Base-by-base conservation (phyloP, 768 basidiomycete species). In the Ramaria sp. region DNA sequence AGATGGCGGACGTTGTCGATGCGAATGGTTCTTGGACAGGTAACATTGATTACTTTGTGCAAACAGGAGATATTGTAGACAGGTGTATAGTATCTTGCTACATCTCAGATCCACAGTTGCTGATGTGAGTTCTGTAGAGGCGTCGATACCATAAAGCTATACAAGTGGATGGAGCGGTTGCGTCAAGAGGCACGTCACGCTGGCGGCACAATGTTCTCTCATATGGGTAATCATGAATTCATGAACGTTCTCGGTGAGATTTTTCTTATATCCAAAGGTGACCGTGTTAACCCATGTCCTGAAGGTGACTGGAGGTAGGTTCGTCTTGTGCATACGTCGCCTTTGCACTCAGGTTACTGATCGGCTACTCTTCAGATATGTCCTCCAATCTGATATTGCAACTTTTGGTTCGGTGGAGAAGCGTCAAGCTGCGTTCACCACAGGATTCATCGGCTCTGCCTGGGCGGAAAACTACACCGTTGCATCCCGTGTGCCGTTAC, bases 1-100 rank as follows among this genome's bases (percentile, higher is more conserved):
- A 83, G 34, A 91, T 92, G 73, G 79, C 89, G 1, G 74, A 75
- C 1, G 83, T 97, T 4, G 79, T 85, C 2, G 82, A 92, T 61
- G 75, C 78, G 10, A 62, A 76, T 5, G 82, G 82, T 1, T 72
- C 82, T 53, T 98, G 95, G 95, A 78, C 81, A 3, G 91, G 88
- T 4, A 72, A 85, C 27, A 78, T 85, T 1, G 87, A 92, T 63
- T 81, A 85, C 44, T 83, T 97, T 55, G 92, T 96, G 16, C 95
- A 98, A 71, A 96, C 93, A 0, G 94, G 93, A 2, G 93, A 97
- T 67, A 93, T 96, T 30, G 88, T 97, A 52, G 93, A 96, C 69
- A 72, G 93, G 91, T 86, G 57, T 42, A 74, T 63, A 45, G 53
- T 50, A 57, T 56, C 16, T 30, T 24, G 16, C 20, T 7, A 57